Evolutionary conservation across 2,329 filamentous ascomycete species (phyloP).

Genomic region (Cadophora sp.): DNA sequence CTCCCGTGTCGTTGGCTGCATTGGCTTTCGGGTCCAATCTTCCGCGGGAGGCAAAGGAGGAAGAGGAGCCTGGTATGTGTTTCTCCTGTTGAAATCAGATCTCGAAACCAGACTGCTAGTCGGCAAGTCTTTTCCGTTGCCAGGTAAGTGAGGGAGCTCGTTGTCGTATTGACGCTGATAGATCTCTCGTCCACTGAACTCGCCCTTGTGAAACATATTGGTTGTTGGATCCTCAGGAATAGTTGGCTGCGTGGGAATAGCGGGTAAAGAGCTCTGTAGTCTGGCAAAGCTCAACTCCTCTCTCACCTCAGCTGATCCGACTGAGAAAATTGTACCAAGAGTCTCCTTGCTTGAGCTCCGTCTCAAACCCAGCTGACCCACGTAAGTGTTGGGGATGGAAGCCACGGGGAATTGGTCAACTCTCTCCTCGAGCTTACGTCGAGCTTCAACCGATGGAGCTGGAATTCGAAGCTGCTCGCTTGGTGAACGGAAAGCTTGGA

Average conservation of each 20-base stretch:
- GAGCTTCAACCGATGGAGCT: conserved; percentile 31
- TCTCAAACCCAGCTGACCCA: conserved; percentile 23
- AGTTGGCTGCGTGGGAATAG: conserved; percentile 32
- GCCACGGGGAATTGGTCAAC: conserved; percentile 36
- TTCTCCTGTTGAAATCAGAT: conserved; percentile 29
- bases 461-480: conserved; percentile 35
- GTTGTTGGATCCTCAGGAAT: conserved; percentile 29
- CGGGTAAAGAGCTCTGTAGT: conserved; percentile 36
- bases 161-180: neutral
- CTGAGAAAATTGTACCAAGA: conserved; percentile 40
- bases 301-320: conserved; percentile 39
- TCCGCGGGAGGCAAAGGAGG: conserved; percentile 6
- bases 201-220: neutral
- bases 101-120: conserved; percentile 8
- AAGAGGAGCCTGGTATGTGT: conserved; percentile 27
- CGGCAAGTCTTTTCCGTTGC: neutral
- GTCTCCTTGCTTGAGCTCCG: conserved; percentile 40
- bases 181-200: no score
- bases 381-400: conserved; percentile 36
- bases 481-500: conserved; percentile 36
- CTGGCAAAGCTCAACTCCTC: conserved; percentile 37
- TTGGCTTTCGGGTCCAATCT: conserved; percentile 9
- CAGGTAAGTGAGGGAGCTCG: neutral
- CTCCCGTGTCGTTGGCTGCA: conserved; percentile 1
- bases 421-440: conserved; percentile 33